These are phyloP conservation scores for Cutaneotrichosporon cutaneum DNA, from an alignment of 1,284 basidiomycete genomes.

Conservation along the genomic window DNA sequence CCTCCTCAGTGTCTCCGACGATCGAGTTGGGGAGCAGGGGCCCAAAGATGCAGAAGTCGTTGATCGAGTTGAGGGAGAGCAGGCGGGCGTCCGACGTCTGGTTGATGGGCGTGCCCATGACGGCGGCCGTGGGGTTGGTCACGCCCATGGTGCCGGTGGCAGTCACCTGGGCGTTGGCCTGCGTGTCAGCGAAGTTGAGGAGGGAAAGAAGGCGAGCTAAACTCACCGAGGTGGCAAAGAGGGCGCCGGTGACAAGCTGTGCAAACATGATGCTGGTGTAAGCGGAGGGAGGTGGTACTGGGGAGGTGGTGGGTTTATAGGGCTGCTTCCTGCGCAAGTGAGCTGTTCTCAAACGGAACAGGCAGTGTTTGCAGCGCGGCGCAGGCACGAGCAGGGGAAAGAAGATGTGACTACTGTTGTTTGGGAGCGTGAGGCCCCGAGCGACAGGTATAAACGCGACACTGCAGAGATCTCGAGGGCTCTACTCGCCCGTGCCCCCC, in stretches of 20 bases:
- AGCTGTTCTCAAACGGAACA: background rate
- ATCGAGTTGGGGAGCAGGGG: conserved; percentile 51
- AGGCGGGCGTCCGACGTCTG: conserved; percentile 51
- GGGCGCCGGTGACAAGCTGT: conserved; percentile 13
- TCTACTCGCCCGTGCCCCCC: background rate
- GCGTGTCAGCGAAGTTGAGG: background rate
- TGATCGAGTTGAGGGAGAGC: conserved; percentile 50
- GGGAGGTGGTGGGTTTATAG: background rate
- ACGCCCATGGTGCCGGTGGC: conserved; percentile 48
- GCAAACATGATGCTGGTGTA: conserved; percentile 15
- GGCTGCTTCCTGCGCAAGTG: background rate
- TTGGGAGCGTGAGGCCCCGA: background rate
- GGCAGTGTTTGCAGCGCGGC: background rate
- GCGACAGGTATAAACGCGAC: background rate
- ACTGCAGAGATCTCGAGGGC: background rate
- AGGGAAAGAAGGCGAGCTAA: background rate
- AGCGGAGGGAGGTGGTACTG: background rate
- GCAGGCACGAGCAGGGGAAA: background rate
- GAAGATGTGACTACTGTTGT: background rate
- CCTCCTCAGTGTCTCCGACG: conserved; percentile 58
- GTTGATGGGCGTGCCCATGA: conserved; percentile 48
- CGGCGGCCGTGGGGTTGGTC: conserved; percentile 45
- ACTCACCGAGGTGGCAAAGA: conserved; percentile 12
- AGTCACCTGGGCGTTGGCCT: conserved; percentile 47
- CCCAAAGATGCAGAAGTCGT: conserved; percentile 56